These are phyloP conservation scores for Backusella sp. DNA, from an alignment of 192 early-diverging fungal species.

Conservation along the genomic window DNA sequence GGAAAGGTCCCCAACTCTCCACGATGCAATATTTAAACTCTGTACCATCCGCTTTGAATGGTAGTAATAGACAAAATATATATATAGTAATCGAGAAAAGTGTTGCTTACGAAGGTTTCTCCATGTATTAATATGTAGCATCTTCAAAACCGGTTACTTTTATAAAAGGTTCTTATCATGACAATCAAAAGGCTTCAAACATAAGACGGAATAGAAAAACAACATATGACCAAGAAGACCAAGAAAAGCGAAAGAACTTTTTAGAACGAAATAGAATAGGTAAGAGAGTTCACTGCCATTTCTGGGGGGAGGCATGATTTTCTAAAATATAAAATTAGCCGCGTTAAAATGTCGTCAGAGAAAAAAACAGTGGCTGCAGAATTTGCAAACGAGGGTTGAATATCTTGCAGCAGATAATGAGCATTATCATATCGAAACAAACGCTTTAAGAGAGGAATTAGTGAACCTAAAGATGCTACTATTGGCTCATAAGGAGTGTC, in stretches of 20 bases:
- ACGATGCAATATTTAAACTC: background rate
- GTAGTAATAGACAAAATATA: background rate
- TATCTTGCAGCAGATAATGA: conserved; percentile 67
- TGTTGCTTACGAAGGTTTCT: too few relatives aligned
- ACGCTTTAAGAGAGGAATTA: conserved; percentile 64
- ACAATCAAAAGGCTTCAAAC: background rate
- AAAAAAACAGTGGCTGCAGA: conserved; percentile 88
- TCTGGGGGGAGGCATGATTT: background rate
- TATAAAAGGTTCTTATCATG: background rate
- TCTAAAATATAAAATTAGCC: conserved; percentile 42
- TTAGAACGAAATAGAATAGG: conserved; percentile 89
- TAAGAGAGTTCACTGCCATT: conserved; percentile 22
- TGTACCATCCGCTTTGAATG: background rate
- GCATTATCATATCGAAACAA: conserved; percentile 52
- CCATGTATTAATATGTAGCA: background rate
- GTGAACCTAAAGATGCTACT: conserved; percentile 76
- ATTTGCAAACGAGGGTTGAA: conserved; percentile 69
- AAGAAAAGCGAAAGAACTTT: conserved; percentile 80
- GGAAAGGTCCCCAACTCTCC: background rate
- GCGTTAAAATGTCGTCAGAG: conserved; percentile 91
- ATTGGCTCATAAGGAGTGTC: conserved; percentile 75
- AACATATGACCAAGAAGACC: conserved; percentile 37
- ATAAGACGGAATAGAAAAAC: conserved; percentile 1
- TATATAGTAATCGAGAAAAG: too few relatives aligned
- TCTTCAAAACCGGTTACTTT: background rate